phyloP scores from a whole-genome alignment of 768 basidiomycete species.

The Agaricus subrufescens region DNA sequence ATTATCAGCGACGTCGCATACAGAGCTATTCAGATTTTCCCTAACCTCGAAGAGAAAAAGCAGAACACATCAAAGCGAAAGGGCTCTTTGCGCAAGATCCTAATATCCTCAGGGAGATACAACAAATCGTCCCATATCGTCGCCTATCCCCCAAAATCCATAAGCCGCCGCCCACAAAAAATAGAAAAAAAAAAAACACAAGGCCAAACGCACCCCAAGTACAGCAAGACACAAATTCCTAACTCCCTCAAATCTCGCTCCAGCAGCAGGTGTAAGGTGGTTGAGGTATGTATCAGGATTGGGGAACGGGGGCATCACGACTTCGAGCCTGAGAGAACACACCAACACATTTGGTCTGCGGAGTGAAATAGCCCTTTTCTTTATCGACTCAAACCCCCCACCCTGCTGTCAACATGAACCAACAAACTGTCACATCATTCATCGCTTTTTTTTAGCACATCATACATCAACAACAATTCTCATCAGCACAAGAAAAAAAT shows the following conservation, averaged over 20 bases:
- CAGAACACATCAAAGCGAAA: not conserved
- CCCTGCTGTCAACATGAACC: too few species aligned
- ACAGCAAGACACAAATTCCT: slow-evolving; percentile 2
- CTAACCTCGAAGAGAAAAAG: slow-evolving; percentile 1
- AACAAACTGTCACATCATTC: too few species aligned
- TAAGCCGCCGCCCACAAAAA: not conserved
- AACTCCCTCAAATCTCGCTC: not conserved
- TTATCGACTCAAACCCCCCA: too few species aligned
- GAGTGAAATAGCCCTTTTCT: too few species aligned
- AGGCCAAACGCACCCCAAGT: not conserved
- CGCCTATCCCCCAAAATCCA: not conserved
- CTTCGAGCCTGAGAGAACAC: not conserved
- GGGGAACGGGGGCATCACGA: not conserved
- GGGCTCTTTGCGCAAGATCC: not conserved
- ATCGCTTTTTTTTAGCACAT: too few species aligned
- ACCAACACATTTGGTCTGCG: too few species aligned
- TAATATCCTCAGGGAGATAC: slow-evolving; percentile 5
- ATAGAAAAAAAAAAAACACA: not conserved
- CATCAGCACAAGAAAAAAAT: too few species aligned
- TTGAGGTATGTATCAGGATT: slow-evolving; percentile 3
- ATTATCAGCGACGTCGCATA: not conserved
- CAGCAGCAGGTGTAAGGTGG: not conserved
- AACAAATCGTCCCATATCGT: slow-evolving; percentile 4
- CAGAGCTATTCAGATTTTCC: too few species aligned
- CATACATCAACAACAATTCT: too few species aligned